phyloP scores from a whole-genome alignment of 1,284 basidiomycete species.

The Trametes polyzona region DNA sequence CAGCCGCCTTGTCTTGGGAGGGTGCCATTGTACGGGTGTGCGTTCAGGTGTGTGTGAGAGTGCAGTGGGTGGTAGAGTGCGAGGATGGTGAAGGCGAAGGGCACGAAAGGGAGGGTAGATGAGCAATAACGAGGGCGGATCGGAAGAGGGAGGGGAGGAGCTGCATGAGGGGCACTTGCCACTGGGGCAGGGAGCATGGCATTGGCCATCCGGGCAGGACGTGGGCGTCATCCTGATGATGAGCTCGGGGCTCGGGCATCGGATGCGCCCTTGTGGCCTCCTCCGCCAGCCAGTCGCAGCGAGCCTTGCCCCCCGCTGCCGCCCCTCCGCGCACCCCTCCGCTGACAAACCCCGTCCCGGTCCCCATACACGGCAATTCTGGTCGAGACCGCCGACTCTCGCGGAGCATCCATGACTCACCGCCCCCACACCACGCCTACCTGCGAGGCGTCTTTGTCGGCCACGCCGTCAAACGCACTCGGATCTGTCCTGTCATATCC shows the following conservation, averaged over 20 bases:
- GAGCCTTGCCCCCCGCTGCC: no score
- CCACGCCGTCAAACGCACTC: no score
- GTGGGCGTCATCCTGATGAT: conserved; percentile 25
- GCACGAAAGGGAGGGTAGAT: not conserved
- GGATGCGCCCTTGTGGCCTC: no score
- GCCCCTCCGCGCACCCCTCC: conserved; percentile 5
- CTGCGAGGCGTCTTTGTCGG: not conserved
- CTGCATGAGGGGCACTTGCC: conserved; percentile 16
- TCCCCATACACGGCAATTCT: conserved; percentile 4
- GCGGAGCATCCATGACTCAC: conserved; percentile 7
- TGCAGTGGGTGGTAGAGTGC: not conserved
- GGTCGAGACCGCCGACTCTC: not conserved
- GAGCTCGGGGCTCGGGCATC: not conserved
- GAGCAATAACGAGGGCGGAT: conserved; percentile 1
- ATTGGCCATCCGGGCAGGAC: conserved; percentile 5
- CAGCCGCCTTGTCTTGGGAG: conserved; percentile 20
- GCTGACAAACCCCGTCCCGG: conserved; percentile 3
- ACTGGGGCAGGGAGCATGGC: no score
- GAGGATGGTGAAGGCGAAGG: not conserved
- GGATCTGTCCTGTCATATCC: not conserved
- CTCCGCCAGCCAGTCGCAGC: no score
- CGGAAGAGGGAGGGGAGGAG: no score
- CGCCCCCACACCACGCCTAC: not conserved
- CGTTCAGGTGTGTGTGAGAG: not conserved
- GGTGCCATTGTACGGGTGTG: conserved; percentile 13